Base-by-base conservation (phyloP, 1,284 basidiomycete genomes). In the Vanrija humicola region DNA sequence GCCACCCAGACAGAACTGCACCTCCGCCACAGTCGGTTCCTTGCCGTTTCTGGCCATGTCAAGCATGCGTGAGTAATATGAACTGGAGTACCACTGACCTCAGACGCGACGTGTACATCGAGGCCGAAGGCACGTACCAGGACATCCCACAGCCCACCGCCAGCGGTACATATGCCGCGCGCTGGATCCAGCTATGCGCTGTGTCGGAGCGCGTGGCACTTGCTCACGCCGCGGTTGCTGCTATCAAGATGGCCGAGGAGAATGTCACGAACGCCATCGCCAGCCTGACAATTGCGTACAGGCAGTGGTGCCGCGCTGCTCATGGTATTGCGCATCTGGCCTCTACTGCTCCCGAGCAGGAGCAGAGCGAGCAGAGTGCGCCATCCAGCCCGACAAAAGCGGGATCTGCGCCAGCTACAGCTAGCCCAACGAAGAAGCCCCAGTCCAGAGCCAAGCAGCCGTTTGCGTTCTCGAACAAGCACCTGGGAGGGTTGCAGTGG, bases 301-400 rank as follows among this genome's bases (percentile, higher is more conserved):
- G 91, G 4, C 77, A 94, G 1, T 90, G 85, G 82, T 88, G 87
- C 63, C 83, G 89, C 34, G 89, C 89, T 1, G 78, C 86, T 1
- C 87, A 89, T 29, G 83, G 84, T 1, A 71, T 93, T 0, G 75
- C 83, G 4, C 84, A 88, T 9, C 77, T 91, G 6, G 80, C 65
- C 5, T 56, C 67, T 6, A 39, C 26, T 18, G 10, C 47, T 0
- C 39, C 43, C 1, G 48, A 46, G 16, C 44, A 49, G 14, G 49
- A 64, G 59, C 21, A 7, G 28, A 44, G 43, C 23, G 40, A 43
- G n/a, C 67, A 55, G 34, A 34, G 34, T 14, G 34, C 34, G 34
- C 34, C 34, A 14, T 34, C 34, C 12, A 34, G 34, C 34, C 34
- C 34, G 2, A 14, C 12, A 34, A 5, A 34, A 14, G 34, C 9